Conservation (phyloP, 78 protist genomes). For the Trichosphaerium sp. region DNA sequence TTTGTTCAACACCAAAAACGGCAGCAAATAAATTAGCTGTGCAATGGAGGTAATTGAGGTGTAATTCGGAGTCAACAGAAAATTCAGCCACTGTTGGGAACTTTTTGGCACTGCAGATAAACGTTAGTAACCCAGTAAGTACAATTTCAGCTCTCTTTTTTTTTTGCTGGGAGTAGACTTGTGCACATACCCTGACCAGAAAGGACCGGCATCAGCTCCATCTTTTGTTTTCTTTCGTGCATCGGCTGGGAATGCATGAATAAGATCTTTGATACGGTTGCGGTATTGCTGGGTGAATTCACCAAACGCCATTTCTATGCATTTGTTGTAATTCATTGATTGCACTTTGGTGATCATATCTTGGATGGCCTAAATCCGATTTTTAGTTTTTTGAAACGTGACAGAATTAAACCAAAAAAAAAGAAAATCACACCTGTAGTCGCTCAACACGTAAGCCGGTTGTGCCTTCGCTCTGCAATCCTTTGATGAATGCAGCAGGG, state of each 20-base stretch:
- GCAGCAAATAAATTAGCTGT: background rate
- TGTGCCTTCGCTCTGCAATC: background rate
- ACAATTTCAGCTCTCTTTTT: too few species aligned
- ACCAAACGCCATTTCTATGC: conserved; percentile 7
- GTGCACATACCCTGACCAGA: conserved; percentile 21
- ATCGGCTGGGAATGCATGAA: background rate
- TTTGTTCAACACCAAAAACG: background rate
- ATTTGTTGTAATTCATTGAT: background rate
- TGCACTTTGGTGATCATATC: background rate
- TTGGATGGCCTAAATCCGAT: background rate
- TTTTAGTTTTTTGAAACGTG: background rate
- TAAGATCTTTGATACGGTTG: background rate
- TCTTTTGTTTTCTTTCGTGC: background rate
- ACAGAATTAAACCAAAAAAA: background rate
- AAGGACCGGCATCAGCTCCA: background rate
- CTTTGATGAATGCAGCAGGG: background rate
- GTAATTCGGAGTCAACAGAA: background rate
- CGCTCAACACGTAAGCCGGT: background rate
- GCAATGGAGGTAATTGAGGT: background rate
- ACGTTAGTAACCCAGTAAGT: too few species aligned
- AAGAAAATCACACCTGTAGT: background rate
- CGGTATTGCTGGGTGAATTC: conserved; percentile 5
- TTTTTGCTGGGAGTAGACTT: too few species aligned
- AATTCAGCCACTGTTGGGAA: conserved; percentile 8
- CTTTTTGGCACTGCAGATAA: too few species aligned